phyloP scores from a whole-genome alignment of 73 alveolate species.

The Paraurostyla sp. region DNA sequence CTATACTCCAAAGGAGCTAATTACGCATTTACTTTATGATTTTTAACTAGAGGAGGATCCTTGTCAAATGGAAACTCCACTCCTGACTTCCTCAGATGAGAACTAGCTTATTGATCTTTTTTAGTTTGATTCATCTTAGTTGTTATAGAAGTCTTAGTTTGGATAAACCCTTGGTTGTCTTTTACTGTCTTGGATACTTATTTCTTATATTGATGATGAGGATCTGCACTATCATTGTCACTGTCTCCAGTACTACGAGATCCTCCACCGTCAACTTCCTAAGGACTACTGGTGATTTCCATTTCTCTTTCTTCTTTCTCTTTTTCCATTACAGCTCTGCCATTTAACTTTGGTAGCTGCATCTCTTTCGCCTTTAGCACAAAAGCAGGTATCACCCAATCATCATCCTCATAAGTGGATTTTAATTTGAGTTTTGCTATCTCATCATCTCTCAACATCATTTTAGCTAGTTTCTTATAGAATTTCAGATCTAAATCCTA shows the following conservation, averaged over 20 bases:
- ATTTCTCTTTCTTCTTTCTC: slow-evolving; percentile 47
- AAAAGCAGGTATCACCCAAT: slow-evolving; percentile 44
- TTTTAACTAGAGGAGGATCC: not conserved
- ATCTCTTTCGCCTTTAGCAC: slow-evolving; percentile 24
- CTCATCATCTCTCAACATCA: slow-evolving; percentile 43
- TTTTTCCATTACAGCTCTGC: slow-evolving; percentile 2
- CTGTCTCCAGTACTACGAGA: not conserved
- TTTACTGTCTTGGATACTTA: not conserved
- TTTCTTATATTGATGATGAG: not conserved
- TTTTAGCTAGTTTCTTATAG: slow-evolving; percentile 7
- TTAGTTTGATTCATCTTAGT: not conserved
- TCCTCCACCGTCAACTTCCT: too few species aligned
- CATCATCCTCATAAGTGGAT: slow-evolving; percentile 30
- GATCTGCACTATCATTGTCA: not conserved
- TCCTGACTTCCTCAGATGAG: not conserved
- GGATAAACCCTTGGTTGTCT: not conserved
- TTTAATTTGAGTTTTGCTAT: slow-evolving; percentile 10
- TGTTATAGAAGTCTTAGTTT: not conserved
- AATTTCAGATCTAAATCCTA: slow-evolving; percentile 67
- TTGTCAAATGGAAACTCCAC: not conserved
- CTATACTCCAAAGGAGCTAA: slow-evolving; percentile 12
- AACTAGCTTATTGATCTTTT: not conserved
- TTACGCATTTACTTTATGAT: slow-evolving; percentile 27
- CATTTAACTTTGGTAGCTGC: slow-evolving; percentile 38
- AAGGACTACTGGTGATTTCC: too few species aligned